A percentile compares a stretch with the other conserved stretches of the same genome.
Conservation (phyloP, 495 filamentous ascomycete genomes). For the Hyaloscypha hepaticicola region DNA sequence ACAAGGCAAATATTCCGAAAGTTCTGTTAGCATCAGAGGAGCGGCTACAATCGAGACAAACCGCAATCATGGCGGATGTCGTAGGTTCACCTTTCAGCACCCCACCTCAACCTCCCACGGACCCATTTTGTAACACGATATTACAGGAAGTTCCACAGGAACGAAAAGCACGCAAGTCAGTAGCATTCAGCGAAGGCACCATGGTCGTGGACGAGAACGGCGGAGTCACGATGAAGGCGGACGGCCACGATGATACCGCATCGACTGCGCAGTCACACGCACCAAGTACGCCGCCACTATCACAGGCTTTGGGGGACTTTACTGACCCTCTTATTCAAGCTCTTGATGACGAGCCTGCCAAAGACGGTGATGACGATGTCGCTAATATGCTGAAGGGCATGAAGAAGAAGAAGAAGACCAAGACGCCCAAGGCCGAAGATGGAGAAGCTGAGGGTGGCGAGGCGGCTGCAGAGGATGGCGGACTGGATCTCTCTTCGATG, state of each 20-base stretch:
- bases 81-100: constrained; percentile 16
- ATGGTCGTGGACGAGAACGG: constrained; percentile 85
- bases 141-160: constrained; percentile 38
- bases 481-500: constrained; percentile 67
- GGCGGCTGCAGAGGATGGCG: constrained; percentile 47
- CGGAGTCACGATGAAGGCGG: constrained; percentile 63
- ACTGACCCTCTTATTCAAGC: constrained; percentile 42
- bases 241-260: constrained; percentile 62
- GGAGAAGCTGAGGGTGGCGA: constrained; percentile 55
- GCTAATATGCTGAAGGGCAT: constrained; percentile 77
- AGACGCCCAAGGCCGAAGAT: constrained; percentile 71
- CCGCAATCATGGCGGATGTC: constrained; percentile 44
- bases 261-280: constrained; percentile 67
- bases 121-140: constrained; percentile 35
- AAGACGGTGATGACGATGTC: constrained; percentile 57
- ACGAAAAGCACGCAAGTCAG: constrained; percentile 77
- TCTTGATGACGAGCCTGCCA: constrained; percentile 29
- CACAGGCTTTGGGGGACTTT: constrained; percentile 48
- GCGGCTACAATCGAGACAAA: background rate
- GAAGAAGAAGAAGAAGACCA: constrained; percentile 78
- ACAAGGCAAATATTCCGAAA: background rate
- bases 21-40: background rate
- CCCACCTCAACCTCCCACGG: constrained; percentile 15
- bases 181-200: constrained; percentile 82
- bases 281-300: constrained; percentile 57